These are phyloP conservation scores for Platanthera zijinensis DNA, from an alignment of 106 monocot species.

Conservation along the genomic window DNA sequence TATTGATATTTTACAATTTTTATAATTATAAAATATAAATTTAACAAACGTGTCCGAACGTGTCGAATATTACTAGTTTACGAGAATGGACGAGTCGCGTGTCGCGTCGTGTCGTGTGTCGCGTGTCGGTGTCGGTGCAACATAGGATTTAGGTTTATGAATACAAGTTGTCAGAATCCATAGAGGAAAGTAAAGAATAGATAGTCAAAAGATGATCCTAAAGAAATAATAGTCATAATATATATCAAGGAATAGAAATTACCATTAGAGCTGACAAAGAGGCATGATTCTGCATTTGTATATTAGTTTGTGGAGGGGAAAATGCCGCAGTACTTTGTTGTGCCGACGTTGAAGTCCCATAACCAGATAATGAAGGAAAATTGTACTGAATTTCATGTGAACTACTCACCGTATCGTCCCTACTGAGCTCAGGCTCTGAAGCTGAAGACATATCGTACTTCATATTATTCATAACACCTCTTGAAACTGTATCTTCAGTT, in stretches of 20 bases:
- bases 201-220: background rate
- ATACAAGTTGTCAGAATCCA: background rate
- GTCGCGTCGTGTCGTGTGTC: too few species aligned
- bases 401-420: constrained; percentile 39
- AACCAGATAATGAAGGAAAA: constrained; percentile 51
- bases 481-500: constrained; percentile 29
- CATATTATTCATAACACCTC: constrained; percentile 19
- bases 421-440: constrained; percentile 46
- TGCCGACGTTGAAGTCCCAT: constrained; percentile 38
- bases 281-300: constrained; percentile 56
- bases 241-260: constrained; percentile 8
- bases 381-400: constrained; percentile 36
- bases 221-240: background rate
- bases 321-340: constrained; percentile 39
- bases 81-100: too few species aligned
- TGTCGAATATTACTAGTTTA: too few species aligned
- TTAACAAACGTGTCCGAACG: too few species aligned
- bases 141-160: background rate
- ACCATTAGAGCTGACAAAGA: constrained; percentile 72
- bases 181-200: too few species aligned
- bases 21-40: too few species aligned
- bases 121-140: too few species aligned
- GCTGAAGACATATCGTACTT: constrained; percentile 44
- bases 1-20: too few species aligned
- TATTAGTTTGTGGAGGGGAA: constrained; percentile 30